phyloP scores from a whole-genome alignment of 345 rosid species.

The Rhodomyrtus tomentosa region DNA sequence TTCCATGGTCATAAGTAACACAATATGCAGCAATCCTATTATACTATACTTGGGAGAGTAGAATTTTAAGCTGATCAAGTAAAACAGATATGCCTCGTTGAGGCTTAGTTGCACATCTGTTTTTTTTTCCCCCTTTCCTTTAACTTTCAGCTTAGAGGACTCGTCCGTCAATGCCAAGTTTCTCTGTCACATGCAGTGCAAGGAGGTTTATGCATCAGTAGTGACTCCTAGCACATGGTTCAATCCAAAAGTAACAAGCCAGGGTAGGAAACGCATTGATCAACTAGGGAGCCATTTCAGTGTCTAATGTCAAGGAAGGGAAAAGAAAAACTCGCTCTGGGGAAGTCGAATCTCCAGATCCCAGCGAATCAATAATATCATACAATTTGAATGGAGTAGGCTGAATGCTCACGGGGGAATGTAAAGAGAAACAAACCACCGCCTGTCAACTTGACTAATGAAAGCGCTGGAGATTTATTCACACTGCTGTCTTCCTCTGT shows the following conservation, averaged over 20 bases:
- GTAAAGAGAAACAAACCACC: slow-evolving; percentile 75
- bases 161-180: neutral
- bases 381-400: slow-evolving; percentile 29
- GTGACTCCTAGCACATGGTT: neutral
- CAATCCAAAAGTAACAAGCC: neutral
- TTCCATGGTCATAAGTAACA: too few species aligned
- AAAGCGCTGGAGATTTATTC: slow-evolving; percentile 30
- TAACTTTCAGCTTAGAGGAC: neutral
- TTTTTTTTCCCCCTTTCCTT: neutral
- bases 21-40: neutral
- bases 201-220: neutral
- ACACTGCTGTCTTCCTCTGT: slow-evolving; percentile 7
- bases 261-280: neutral
- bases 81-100: neutral
- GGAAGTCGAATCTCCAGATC: slow-evolving; percentile 42
- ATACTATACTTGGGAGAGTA: neutral
- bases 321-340: slow-evolving; percentile 39
- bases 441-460: slow-evolving; percentile 70
- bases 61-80: neutral
- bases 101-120: neutral
- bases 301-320: neutral
- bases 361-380: slow-evolving; percentile 35
- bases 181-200: neutral
- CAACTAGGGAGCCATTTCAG: neutral
- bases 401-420: slow-evolving; percentile 26